Evolutionary conservation across 352 stramenopile genomes (phyloP).

Genomic region (Elongisporangium undulatum): DNA sequence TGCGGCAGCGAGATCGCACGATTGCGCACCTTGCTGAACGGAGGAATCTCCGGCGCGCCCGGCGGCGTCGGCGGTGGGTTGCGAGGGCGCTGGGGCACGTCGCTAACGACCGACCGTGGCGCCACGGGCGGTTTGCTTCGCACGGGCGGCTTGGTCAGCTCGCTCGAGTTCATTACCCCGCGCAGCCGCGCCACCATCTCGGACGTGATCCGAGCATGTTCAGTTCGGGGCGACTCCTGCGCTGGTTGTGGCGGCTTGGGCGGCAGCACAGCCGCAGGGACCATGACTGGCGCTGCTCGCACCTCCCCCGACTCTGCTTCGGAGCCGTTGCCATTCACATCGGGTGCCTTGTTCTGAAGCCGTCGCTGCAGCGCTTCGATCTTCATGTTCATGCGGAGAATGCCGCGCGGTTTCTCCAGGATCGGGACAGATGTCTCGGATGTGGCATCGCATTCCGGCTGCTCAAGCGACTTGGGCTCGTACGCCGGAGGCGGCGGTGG

Average conservation of each 20-base stretch:
- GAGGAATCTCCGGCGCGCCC: conserved; percentile 3
- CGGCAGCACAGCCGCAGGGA: neutral
- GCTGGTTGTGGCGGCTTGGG: conserved; percentile 2
- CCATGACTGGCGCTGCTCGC: conserved; percentile 2
- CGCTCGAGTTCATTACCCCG: conserved; percentile 73
- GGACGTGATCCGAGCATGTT: conserved; percentile 17
- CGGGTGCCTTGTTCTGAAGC: conserved; percentile 20
- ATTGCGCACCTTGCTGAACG: conserved; percentile 5
- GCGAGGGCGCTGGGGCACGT: conserved; percentile 5
- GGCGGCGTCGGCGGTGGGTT: conserved; percentile 10
- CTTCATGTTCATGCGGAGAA: conserved; percentile 38
- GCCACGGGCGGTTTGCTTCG: conserved; percentile 11
- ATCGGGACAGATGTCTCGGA: conserved; percentile 16
- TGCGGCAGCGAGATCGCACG: conserved; percentile 1
- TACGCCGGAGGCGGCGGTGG: neutral
- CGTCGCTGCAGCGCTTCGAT: conserved; percentile 45
- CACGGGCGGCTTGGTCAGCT: conserved; percentile 39
- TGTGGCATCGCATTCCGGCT: conserved; percentile 1
- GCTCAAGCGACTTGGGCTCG: neutral
- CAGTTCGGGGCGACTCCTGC: conserved; percentile 9
- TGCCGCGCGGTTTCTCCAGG: conserved; percentile 33
- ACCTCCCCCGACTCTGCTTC: conserved; percentile 32
- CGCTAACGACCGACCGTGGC: neutral
- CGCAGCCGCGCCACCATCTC: conserved; percentile 52
- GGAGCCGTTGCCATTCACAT: conserved; percentile 10